Evolutionary conservation across 2,329 filamentous ascomycete genomes (phyloP).

Genomic region (Botrytis sinoallii): DNA sequence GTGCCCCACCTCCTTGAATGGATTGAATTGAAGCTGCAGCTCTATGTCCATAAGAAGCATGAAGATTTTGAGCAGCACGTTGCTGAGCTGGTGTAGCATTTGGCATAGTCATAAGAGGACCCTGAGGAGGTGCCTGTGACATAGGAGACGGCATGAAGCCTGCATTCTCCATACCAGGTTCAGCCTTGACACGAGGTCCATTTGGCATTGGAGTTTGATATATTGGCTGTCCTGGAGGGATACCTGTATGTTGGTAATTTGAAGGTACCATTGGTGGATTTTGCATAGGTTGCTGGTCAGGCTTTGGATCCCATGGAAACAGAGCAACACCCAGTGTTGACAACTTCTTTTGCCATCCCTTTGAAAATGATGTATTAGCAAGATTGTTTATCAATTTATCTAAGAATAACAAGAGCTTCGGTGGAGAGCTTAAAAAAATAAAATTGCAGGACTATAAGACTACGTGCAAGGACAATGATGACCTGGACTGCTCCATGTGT

Average conservation of each 20-base stretch:
- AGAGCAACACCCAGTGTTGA: constrained; percentile 78
- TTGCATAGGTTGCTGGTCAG: constrained; percentile 52
- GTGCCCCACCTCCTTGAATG: constrained; percentile 43
- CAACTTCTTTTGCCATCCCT: constrained; percentile 95
- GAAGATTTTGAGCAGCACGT: constrained; percentile 55
- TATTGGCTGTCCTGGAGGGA: constrained; percentile 27
- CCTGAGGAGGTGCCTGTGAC: constrained; percentile 23
- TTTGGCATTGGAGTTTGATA: constrained; percentile 26
- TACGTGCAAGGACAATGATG: neutral
- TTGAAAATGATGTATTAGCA: constrained; percentile 22
- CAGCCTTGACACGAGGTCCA: constrained; percentile 42
- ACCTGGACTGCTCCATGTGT: neutral
- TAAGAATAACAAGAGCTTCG: neutral
- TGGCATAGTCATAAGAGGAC: constrained; percentile 35
- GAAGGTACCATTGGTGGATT: constrained; percentile 37
- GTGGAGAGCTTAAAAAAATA: neutral
- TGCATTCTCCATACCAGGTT: constrained; percentile 41
- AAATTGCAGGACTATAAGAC: neutral
- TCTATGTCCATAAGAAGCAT: constrained; percentile 58
- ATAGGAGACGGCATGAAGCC: constrained; percentile 17
- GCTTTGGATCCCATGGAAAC: constrained; percentile 94
- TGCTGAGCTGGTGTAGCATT: constrained; percentile 46
- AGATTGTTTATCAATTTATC: neutral
- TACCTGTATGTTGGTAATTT: constrained; percentile 35
- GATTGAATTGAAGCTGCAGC: constrained; percentile 66